phyloP scores from a whole-genome alignment of 768 basidiomycete genomes.

The Polyporus arcularius region DNA sequence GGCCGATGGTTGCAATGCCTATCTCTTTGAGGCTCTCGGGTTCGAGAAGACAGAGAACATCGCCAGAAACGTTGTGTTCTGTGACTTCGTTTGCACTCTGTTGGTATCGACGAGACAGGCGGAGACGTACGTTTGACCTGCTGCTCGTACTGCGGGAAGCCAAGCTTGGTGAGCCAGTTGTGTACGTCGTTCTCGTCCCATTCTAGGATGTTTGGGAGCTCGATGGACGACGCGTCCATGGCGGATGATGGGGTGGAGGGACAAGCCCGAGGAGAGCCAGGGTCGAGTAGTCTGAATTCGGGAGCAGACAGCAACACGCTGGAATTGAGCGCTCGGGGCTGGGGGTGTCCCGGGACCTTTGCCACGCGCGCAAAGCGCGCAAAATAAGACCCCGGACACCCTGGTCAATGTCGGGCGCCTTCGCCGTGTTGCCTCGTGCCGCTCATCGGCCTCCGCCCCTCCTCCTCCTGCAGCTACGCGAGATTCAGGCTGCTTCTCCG shows the following conservation, averaged over 20 bases:
- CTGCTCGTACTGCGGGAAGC: conserved; percentile 82
- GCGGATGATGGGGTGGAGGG: conserved; percentile 12
- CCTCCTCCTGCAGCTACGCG: too few relatives aligned
- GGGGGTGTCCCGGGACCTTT: conserved; percentile 8
- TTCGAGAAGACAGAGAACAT: conserved; percentile 82
- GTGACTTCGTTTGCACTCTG: conserved; percentile 7
- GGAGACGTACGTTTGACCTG: conserved; percentile 68
- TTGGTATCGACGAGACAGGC: conserved; percentile 16
- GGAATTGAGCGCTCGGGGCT: background rate
- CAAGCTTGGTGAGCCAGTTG: conserved; percentile 72
- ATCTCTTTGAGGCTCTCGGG: conserved; percentile 83
- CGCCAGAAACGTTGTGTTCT: conserved; percentile 94
- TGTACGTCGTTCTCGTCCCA: conserved; percentile 84
- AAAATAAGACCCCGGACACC: too few relatives aligned
- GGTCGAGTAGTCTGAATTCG: conserved; percentile 5
- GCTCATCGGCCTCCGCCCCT: too few relatives aligned
- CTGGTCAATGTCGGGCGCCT: background rate
- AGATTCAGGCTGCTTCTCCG: too few relatives aligned
- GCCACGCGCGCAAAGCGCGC: too few relatives aligned
- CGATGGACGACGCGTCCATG: conserved; percentile 34
- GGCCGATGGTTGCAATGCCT: conserved; percentile 89
- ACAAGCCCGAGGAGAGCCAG: conserved; percentile 7
- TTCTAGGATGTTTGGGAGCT: conserved; percentile 42
- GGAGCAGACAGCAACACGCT: conserved; percentile 21
- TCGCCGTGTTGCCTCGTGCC: too few relatives aligned